Evolutionary conservation across 306 rosid species (phyloP), one percentile per base, ranked within the genome.

Genomic region (Datisca glomerata): DNA sequence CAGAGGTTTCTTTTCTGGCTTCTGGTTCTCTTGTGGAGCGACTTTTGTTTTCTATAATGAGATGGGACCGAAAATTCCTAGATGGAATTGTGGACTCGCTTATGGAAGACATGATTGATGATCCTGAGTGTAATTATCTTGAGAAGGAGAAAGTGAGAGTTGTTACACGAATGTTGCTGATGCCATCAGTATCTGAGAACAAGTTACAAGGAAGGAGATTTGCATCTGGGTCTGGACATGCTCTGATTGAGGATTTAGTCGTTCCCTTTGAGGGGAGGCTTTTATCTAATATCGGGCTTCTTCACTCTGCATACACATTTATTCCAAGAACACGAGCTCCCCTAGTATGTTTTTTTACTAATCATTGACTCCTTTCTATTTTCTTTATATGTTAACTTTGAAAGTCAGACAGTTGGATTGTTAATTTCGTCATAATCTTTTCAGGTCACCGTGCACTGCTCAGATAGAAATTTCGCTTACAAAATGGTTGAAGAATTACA

Each of bases 261-360:
- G 78, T 73, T 53, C 68, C 96, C 29, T 72, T 65, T 46, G 65
- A 47, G 50, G 95, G 80, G 51, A 78, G 96, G 71, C 19, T 91
- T 64, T 41, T 73, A 33, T 78, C 79, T 21, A 80, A 73, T 54
- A 66, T 64, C 33, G 79, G 85, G 71, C 96, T 80, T 61, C 84
- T 91, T 52, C 93, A 81, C 66, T 73, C 98, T 19, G 54, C 92
- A 45, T 91, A 84, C 70, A 52, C 94, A 52, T 78, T 70, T 72
- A 91, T 91, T 62, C 94, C 98, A 16, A 73, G 58, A 49, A 55
- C 70, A 60, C 78, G 98, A 73, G 94, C 98, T 45, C 96, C 98
- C 19, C 96, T 94, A 5, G 98, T 91, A 84, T 61, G 80, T 77
- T 25, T 45, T 38, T 4, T 37, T 29, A 45, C 33, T 61, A n/a